phyloP scores from a whole-genome alignment of 1,284 basidiomycete species.

The Papiliotrema flavescens region DNA sequence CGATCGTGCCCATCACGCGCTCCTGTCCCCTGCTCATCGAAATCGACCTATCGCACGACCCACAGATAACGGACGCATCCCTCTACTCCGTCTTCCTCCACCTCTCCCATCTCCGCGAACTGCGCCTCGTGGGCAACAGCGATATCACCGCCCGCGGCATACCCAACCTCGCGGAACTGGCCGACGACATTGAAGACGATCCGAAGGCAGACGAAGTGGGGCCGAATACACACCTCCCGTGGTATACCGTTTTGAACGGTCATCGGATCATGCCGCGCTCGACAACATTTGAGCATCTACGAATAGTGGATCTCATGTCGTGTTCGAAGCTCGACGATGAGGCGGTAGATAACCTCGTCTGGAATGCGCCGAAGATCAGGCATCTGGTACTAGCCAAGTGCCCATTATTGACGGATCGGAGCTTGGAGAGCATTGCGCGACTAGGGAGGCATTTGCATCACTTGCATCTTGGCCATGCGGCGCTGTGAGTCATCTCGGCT shows the following conservation, averaged over 20 bases:
- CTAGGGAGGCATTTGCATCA: conserved; percentile 92
- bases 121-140: conserved; percentile 76
- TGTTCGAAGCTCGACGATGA: conserved; percentile 80
- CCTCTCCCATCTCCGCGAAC: conserved; percentile 80
- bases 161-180: conserved; percentile 60
- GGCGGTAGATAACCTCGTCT: conserved; percentile 83
- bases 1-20: conserved; percentile 74
- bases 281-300: conserved; percentile 61
- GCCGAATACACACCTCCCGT: not conserved
- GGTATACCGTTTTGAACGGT: not conserved
- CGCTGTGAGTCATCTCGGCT: conserved; percentile 46
- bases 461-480: conserved; percentile 89
- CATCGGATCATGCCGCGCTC: not conserved
- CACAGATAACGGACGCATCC: conserved; percentile 69
- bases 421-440: conserved; percentile 77
- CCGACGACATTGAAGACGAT: conserved; percentile 13
- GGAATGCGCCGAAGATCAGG: conserved; percentile 83
- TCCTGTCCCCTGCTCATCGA: conserved; percentile 86
- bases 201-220: not conserved
- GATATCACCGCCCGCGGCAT: conserved; percentile 82
- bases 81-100: conserved; percentile 81
- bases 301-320: conserved; percentile 84
- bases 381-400: conserved; percentile 94
- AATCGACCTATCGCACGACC: conserved; percentile 85
- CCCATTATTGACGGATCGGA: conserved; percentile 73